Evolutionary conservation across 345 rosid genomes (phyloP).

Genomic region (Arabis hirsuta): DNA sequence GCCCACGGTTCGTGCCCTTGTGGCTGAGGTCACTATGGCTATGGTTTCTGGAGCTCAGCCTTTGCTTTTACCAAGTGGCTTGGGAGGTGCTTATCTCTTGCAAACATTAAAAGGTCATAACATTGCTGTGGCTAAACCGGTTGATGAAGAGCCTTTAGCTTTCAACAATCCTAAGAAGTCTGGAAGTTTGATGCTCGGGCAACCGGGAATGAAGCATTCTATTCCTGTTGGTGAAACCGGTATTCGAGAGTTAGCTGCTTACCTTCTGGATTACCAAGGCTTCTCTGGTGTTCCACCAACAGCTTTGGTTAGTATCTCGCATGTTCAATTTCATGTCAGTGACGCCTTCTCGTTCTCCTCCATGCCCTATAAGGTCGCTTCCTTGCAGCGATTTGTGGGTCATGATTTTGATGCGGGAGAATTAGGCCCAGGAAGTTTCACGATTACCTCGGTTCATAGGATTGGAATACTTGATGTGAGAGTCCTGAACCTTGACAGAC

Average conservation of each 20-base stretch:
- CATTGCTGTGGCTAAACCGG: slow-evolving; percentile 80
- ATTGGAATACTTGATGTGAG: slow-evolving; percentile 82
- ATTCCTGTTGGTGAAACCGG: slow-evolving; percentile 80
- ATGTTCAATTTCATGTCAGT: slow-evolving; percentile 62
- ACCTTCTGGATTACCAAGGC: slow-evolving; percentile 70
- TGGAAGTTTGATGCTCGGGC: slow-evolving; percentile 69
- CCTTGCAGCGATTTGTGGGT: slow-evolving; percentile 73
- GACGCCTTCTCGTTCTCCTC: slow-evolving; percentile 46
- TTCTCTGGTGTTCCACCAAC: slow-evolving; percentile 89
- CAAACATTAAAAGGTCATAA: slow-evolving; percentile 52
- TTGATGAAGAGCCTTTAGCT: slow-evolving; percentile 86
- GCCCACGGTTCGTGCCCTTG: slow-evolving; percentile 64
- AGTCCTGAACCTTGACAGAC: slow-evolving; percentile 77
- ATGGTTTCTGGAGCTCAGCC: slow-evolving; percentile 76
- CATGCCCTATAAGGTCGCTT: slow-evolving; percentile 64
- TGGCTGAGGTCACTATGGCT: slow-evolving; percentile 78
- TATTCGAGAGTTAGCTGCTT: slow-evolving; percentile 80
- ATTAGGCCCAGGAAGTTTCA: slow-evolving; percentile 70
- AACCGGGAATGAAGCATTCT: slow-evolving; percentile 73
- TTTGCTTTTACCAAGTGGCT: slow-evolving; percentile 63
- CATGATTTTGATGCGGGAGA: slow-evolving; percentile 88
- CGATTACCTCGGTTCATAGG: slow-evolving; percentile 69
- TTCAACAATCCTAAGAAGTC: slow-evolving; percentile 79
- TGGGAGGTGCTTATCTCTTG: slow-evolving; percentile 82
- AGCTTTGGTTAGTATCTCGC: slow-evolving; percentile 70